Evolutionary conservation across 306 rosid species (phyloP).

Genomic region (Quercus variabilis): DNA sequence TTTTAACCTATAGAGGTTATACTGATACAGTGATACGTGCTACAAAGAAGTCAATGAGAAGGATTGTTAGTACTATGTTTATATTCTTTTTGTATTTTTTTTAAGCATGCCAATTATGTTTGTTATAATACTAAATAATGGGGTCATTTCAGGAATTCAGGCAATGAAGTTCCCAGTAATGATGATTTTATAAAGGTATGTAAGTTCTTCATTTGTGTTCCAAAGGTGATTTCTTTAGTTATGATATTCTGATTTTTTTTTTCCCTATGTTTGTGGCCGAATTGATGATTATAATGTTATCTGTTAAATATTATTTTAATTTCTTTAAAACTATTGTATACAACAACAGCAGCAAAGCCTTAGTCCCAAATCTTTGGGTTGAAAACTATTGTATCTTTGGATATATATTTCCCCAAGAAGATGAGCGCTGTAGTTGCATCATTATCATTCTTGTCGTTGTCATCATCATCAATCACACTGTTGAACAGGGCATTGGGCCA

Average conservation of each 20-base stretch:
- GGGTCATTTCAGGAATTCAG: slow-evolving; percentile 58
- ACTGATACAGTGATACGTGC: background rate
- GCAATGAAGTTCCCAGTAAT: slow-evolving; percentile 37
- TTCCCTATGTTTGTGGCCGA: background rate
- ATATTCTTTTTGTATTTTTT: background rate
- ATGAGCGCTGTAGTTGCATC: background rate
- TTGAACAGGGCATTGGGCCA: background rate
- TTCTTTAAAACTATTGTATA: background rate
- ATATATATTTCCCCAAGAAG: background rate
- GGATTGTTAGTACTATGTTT: background rate
- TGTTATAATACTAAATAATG: slow-evolving; percentile 15
- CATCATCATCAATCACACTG: background rate
- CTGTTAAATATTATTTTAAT: background rate
- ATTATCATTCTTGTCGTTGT: background rate
- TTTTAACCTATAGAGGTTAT: background rate
- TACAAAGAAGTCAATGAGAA: background rate
- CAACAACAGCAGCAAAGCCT: too few species aligned
- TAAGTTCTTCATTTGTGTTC: background rate
- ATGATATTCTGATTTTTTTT: background rate
- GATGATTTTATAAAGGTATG: slow-evolving; percentile 62
- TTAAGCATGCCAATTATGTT: background rate
- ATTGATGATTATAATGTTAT: background rate
- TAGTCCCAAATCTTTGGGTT: background rate
- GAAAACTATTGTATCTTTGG: background rate
- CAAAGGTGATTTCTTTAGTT: background rate